These are phyloP conservation scores for Hymenoscyphus repandus DNA, from an alignment of 2,329 filamentous ascomycete genomes.

Conservation along the genomic window DNA sequence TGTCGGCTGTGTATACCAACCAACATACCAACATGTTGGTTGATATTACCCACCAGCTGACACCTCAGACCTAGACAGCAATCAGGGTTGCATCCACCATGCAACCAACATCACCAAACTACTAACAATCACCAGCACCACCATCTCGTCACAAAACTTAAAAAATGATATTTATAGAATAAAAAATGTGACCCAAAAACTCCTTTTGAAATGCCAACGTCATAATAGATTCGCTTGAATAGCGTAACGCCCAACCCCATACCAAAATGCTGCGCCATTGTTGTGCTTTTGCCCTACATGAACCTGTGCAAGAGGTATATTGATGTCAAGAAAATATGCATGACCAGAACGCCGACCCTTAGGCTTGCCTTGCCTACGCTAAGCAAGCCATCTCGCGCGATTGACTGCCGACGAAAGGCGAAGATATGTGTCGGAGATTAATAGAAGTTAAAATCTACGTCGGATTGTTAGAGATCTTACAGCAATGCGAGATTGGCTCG, in stretches of 20 bases:
- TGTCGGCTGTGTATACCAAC: too few species aligned
- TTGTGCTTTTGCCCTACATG: background rate
- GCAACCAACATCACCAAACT: too few species aligned
- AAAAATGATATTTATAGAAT: background rate
- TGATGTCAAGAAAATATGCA: background rate
- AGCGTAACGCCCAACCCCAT: background rate
- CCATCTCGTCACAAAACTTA: too few species aligned
- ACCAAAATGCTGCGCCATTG: background rate
- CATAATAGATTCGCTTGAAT: too few species aligned
- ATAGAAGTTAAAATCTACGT: conserved; percentile 1
- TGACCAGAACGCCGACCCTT: background rate
- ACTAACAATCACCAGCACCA: too few species aligned
- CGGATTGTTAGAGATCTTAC: background rate
- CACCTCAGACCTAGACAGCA: too few species aligned
- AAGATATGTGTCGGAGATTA: background rate
- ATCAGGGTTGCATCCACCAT: too few species aligned
- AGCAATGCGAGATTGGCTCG: background rate
- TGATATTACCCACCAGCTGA: too few species aligned
- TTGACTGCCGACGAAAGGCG: background rate
- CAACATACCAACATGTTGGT: too few species aligned
- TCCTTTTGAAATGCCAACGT: background rate
- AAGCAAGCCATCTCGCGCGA: too few species aligned
- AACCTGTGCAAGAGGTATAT: background rate
- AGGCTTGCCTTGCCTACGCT: background rate
- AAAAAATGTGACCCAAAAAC: background rate